phyloP scores from a whole-genome alignment of 2,329 filamentous ascomycete species.

The Aspergillus pseudoterreus region DNA sequence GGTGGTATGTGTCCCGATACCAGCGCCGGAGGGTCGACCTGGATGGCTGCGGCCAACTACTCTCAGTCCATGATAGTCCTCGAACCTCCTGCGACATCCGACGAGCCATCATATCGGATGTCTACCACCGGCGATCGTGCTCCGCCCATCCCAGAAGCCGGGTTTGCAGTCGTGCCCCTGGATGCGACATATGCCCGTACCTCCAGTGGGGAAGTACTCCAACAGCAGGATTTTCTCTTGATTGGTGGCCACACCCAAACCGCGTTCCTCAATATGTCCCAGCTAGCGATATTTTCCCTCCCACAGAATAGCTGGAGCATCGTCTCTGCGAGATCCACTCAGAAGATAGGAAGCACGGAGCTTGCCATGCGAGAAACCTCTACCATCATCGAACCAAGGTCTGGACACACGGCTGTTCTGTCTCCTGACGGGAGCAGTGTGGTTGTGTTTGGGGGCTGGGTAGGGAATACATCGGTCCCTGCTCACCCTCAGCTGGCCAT shows the following conservation, averaged over 20 bases:
- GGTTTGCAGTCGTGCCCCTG: conserved; percentile 76
- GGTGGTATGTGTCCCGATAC: conserved; percentile 79
- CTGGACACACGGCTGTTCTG: conserved; percentile 82
- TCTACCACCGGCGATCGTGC: conserved; percentile 52
- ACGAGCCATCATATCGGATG: conserved; percentile 38
- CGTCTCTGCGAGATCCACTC: conserved; percentile 57
- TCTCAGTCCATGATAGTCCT: conserved; percentile 74
- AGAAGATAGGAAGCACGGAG: conserved; percentile 48
- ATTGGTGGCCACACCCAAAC: conserved; percentile 78
- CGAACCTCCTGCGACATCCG: conserved; percentile 20
- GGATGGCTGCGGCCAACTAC: conserved; percentile 70
- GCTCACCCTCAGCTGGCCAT: conserved; percentile 79
- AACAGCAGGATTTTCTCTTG: conserved; percentile 74
- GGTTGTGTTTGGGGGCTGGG: conserved; percentile 85
- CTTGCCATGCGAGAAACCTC: conserved; percentile 50
- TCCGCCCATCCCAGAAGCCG: conserved; percentile 74
- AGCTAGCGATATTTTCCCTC: conserved; percentile 79
- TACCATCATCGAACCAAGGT: conserved; percentile 68
- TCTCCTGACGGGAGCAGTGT: conserved; percentile 74
- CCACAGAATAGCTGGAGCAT: conserved; percentile 87
- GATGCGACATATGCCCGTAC: conserved; percentile 66
- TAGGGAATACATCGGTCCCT: conserved; percentile 71
- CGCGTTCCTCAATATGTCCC: conserved; percentile 93
- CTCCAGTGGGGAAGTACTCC: conserved; percentile 59
- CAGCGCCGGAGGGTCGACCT: conserved; percentile 46